Evolutionary conservation across 371 early-diverging fungal species (phyloP).

Genomic region (Mortierella sp.): DNA sequence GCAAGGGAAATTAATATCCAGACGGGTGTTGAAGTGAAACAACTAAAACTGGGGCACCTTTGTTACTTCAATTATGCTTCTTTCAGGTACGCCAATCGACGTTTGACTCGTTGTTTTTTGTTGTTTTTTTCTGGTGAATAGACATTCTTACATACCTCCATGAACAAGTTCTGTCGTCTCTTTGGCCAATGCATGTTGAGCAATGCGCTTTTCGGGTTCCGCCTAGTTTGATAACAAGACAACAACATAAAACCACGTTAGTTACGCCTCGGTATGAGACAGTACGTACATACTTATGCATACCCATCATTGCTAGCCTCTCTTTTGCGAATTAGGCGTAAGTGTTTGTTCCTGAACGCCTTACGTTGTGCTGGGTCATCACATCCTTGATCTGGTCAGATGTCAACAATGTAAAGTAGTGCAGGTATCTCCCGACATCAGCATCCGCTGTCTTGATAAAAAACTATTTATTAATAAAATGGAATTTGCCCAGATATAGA

Average conservation of each 20-base stretch:
- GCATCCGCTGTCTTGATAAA: slow-evolving; percentile 88
- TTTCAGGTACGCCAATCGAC: not conserved
- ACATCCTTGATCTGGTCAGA: slow-evolving; percentile 69
- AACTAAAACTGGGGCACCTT: not conserved
- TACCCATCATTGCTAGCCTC: not conserved
- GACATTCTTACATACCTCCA: slow-evolving; percentile 69
- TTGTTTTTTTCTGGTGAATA: no score
- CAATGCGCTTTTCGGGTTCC: slow-evolving; percentile 77
- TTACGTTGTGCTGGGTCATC: slow-evolving; percentile 76
- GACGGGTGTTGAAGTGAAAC: not conserved
- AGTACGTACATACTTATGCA: not conserved
- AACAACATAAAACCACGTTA: not conserved
- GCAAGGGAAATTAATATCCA: not conserved
- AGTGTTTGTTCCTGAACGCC: not conserved
- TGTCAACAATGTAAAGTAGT: slow-evolving; percentile 86
- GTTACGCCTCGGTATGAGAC: not conserved
- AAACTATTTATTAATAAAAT: slow-evolving; percentile 62
- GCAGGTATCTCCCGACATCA: slow-evolving; percentile 82
- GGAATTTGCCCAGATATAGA: not conserved
- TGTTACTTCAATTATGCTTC: no score
- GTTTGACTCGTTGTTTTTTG: not conserved
- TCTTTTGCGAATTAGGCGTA: not conserved
- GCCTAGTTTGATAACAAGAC: slow-evolving; percentile 36
- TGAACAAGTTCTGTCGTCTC: slow-evolving; percentile 94
- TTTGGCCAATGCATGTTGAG: slow-evolving; percentile 83